Base-by-base conservation (phyloP, 2,329 filamentous ascomycete genomes). In the Diaporthe aspalathi region DNA sequence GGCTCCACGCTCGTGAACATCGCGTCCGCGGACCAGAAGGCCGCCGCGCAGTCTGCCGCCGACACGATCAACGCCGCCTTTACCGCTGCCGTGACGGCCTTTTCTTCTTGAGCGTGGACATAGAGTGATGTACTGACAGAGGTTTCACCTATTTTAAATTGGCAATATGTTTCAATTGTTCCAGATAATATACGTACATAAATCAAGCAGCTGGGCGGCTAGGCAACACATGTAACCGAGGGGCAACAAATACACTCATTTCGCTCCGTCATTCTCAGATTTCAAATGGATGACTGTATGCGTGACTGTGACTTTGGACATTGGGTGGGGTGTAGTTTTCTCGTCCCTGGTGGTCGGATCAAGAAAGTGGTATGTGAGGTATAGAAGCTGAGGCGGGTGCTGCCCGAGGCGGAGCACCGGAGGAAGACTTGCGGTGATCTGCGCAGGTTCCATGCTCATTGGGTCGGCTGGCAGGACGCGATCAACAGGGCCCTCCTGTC, bases 11-110 rank as follows among this genome's bases (percentile, higher is more conserved):
- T 72, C 16, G 50, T 72, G 12, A 43, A 52, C 50, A 65, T 72
- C 6, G 70, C 70, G 16, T 72, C 70, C 43, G 54, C 49, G 12
- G 70, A 72, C 45, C 68, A 68, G 11, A 62, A 72, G 67, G 43
- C 70, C 3, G 32, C 49, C 6, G 70, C 70, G 20, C 35, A 54
- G 52, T 40, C 67, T n/a, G 27, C 56, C 1, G 70, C 68, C 20
- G 16, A 27, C 14, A 12, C 49, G 2, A 32, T 72, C 40, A 68
- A 72, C 27, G 70, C 70, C 40, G 70, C 57, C 9, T 72, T 72
- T 52, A 43, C 56, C 8, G 65, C 67, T 29, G 70, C 70, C 38
- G 63, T 70, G 24, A 29, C 70, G 8, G 70, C 65, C 1, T 72
- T 72, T 35, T 72, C 70, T 43, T 72, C 66, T 57, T 68, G 52